Conservation (phyloP, 208 protist genomes). For the Acanthamoeba healyi region DNA sequence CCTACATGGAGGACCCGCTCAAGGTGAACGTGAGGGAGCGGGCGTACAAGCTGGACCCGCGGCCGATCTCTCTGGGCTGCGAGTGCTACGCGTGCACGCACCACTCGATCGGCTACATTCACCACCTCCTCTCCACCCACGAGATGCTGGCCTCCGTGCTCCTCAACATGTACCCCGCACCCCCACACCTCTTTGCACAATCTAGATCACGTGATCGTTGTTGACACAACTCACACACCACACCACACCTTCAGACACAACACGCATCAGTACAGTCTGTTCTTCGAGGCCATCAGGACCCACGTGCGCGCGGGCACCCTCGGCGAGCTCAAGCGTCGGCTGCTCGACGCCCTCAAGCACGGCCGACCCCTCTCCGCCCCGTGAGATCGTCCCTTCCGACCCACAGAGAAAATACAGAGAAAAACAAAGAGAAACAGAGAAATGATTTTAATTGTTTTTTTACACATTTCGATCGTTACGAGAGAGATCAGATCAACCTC, state of each 20-base stretch:
- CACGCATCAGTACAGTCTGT: constrained; percentile 56
- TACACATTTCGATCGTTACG: no score
- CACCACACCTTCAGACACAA: constrained; percentile 4
- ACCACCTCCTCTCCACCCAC: constrained; percentile 26
- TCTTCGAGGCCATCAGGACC: constrained; percentile 33
- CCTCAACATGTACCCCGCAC: constrained; percentile 15
- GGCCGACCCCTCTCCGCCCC: no score
- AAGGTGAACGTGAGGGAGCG: constrained; percentile 50
- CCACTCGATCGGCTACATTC: constrained; percentile 54
- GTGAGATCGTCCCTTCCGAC: no score
- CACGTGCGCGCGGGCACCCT: neutral
- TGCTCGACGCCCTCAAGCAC: constrained; percentile 18
- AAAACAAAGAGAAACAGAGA: no score
- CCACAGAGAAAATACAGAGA: no score
- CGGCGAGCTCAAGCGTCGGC: neutral
- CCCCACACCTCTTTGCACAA: neutral
- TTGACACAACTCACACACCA: neutral
- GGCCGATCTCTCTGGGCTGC: constrained; percentile 20
- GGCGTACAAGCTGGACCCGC: constrained; percentile 14
- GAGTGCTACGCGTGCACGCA: constrained; percentile 59
- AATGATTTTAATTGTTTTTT: no score
- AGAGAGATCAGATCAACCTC: no score
- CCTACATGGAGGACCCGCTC: constrained; percentile 16
- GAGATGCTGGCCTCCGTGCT: constrained; percentile 46
- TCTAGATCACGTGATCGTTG: neutral